Conservation (phyloP, 2,329 filamentous ascomycete genomes). For the Triangularia verruculosa region DNA sequence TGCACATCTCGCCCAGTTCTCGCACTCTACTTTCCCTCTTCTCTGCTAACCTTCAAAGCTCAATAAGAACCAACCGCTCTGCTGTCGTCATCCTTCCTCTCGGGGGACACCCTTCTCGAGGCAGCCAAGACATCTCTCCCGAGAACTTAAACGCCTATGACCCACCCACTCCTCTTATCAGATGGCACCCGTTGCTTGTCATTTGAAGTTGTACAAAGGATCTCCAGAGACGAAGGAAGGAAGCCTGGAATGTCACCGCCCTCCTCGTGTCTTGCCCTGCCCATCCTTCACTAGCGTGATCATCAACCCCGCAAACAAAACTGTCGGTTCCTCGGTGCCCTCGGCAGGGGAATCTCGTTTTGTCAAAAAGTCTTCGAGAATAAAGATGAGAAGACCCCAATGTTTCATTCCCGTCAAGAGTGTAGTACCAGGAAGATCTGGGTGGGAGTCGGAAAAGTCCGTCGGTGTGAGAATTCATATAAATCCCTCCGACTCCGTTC, state of each 20-base stretch:
- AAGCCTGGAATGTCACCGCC: background rate
- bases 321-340: background rate
- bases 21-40: background rate
- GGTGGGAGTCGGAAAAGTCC: constrained; percentile 6
- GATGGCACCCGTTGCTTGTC: background rate
- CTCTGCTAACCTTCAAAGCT: background rate
- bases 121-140: background rate
- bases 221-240: background rate
- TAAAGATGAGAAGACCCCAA: background rate
- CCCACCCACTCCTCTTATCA: background rate
- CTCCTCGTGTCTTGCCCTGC: background rate
- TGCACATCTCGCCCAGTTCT: background rate
- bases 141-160: background rate
- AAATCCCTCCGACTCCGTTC: constrained; percentile 23
- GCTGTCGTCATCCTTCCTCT: background rate
- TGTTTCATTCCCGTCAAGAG: background rate
- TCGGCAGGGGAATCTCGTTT: background rate
- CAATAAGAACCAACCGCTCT: background rate
- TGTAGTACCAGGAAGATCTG: background rate
- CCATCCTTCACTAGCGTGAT: background rate
- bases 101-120: background rate
- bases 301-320: background rate
- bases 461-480: constrained; percentile 9
- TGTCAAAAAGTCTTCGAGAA: background rate
- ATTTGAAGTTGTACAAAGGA: background rate